These are phyloP conservation scores for Trichoderma simmonsii DNA, from an alignment of 2,329 filamentous ascomycete genomes.

Conservation along the genomic window DNA sequence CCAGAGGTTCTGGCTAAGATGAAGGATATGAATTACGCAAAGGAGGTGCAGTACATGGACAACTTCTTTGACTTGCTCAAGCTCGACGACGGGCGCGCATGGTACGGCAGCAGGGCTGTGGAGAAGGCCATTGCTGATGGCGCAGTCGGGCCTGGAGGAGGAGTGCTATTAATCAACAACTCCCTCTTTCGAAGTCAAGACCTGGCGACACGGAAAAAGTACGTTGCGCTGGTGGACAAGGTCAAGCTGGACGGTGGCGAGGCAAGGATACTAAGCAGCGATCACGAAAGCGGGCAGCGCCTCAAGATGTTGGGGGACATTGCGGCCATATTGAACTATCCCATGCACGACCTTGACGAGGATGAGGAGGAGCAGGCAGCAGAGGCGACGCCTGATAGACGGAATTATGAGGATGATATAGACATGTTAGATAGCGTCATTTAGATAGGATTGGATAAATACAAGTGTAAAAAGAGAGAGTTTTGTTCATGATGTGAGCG, in stretches of 20 bases:
- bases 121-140: conserved; percentile 80
- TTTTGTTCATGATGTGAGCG: background rate
- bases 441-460: conserved; percentile 20
- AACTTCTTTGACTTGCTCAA: conserved; percentile 75
- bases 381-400: conserved; percentile 6
- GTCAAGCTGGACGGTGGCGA: conserved; percentile 87
- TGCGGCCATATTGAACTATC: conserved; percentile 87
- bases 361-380: conserved; percentile 48
- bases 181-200: conserved; percentile 81
- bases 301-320: conserved; percentile 82
- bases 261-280: conserved; percentile 81
- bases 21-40: conserved; percentile 82
- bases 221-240: conserved; percentile 81
- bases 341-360: conserved; percentile 76
- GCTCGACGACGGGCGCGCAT: conserved; percentile 81
- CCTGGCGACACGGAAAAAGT: conserved; percentile 70
- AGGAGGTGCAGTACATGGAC: conserved; percentile 82
- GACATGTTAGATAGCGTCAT: conserved; percentile 36
- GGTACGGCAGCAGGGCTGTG: conserved; percentile 84
- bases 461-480: background rate
- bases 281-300: conserved; percentile 88
- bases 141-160: conserved; percentile 82
- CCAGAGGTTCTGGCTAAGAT: conserved; percentile 74
- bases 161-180: conserved; percentile 82
- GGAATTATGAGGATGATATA: conserved; percentile 30